Evolutionary conservation across 1,284 basidiomycete genomes (phyloP).

Genomic region (Melampsora americana): DNA sequence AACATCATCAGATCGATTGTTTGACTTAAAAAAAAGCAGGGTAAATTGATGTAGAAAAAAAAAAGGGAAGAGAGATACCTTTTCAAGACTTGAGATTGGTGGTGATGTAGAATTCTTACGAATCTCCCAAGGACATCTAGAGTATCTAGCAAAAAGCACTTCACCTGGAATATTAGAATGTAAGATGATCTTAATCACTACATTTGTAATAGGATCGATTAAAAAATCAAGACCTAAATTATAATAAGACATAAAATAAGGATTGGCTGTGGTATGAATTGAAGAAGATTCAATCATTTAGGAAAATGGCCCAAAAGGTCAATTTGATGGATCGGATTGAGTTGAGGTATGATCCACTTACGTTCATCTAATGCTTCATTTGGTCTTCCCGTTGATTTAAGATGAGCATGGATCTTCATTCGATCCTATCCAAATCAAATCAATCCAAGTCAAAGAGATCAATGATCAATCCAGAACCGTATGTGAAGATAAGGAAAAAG

Average conservation of each 20-base stretch:
- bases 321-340: not conserved
- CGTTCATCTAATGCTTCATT: slow-evolving; percentile 6
- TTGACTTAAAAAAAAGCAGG: no score
- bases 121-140: slow-evolving; percentile 46
- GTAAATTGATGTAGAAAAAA: no score
- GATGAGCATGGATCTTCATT: slow-evolving; percentile 47
- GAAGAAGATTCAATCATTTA: no score
- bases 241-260: slow-evolving; percentile 52
- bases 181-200: slow-evolving; percentile 49
- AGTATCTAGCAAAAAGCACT: slow-evolving; percentile 50
- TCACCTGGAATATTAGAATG: slow-evolving; percentile 52
- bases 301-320: no score
- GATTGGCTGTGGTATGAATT: slow-evolving; percentile 42
- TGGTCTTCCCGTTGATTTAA: slow-evolving; percentile 6
- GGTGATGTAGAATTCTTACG: not conserved
- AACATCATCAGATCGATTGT: no score
- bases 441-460: not conserved
- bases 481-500: not conserved
- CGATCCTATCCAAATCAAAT: slow-evolving; percentile 48
- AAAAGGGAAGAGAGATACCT: slow-evolving; percentile 8
- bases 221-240: slow-evolving; percentile 51
- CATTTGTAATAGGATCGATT: slow-evolving; percentile 45
- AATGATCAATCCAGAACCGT: not conserved
- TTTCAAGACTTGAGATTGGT: slow-evolving; percentile 8
- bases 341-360: not conserved